phyloP scores from a whole-genome alignment of 73 alveolate species.

The Tetrahymena borealis region DNA sequence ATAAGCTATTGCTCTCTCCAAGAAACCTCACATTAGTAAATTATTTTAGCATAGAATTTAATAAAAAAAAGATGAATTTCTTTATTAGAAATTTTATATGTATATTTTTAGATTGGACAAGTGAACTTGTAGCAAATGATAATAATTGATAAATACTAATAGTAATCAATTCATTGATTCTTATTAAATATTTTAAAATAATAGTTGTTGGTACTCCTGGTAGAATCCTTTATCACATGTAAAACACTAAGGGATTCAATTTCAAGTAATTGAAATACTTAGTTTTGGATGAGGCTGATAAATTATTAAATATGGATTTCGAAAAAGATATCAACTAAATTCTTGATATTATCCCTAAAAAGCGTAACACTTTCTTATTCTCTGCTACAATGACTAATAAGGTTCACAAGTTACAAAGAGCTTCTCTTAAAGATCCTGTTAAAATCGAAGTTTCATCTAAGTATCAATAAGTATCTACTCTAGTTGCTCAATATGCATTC shows the following conservation, averaged over 20 bases:
- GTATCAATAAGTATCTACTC: conserved; percentile 66
- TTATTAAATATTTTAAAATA: neutral
- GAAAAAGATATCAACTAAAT: conserved; percentile 49
- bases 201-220: conserved; percentile 99
- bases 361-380: conserved; percentile 90
- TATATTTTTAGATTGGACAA: neutral
- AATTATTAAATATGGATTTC: conserved; percentile 75
- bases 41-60: neutral
- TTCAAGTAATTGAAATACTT: conserved; percentile 70
- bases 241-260: conserved; percentile 87
- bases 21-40: conserved; percentile 92
- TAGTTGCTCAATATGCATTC: conserved; percentile 63
- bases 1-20: conserved; percentile 94
- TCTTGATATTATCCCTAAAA: conserved; percentile 66
- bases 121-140: neutral
- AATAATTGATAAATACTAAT: too few relatives aligned
- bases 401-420: conserved; percentile 60
- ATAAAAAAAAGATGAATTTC: neutral
- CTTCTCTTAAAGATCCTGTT: conserved; percentile 38
- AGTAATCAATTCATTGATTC: neutral
- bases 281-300: conserved; percentile 95
- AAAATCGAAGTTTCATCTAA: conserved; percentile 51
- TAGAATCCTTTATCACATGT: conserved; percentile 95
- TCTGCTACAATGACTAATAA: conserved; percentile 99
- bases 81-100: neutral